phyloP scores from a whole-genome alignment of 2,329 filamentous ascomycete species.

The Onygenales sp. region DNA sequence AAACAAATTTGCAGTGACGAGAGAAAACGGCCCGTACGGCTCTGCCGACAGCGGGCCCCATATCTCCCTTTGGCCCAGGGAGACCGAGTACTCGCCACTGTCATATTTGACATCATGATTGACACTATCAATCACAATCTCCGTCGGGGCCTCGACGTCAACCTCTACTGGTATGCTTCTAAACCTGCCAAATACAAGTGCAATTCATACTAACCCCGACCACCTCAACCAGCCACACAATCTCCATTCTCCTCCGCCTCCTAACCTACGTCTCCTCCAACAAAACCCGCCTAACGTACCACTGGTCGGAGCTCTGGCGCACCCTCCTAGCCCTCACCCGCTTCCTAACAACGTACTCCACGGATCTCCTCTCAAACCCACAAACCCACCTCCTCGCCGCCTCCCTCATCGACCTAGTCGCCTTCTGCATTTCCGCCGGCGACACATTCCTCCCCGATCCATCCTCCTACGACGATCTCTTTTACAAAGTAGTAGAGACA shows the following conservation, averaged over 20 bases:
- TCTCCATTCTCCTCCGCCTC: constrained; percentile 73
- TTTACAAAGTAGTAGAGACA: constrained; percentile 95
- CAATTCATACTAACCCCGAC: not conserved
- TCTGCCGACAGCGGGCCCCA: constrained; percentile 83
- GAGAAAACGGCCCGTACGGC: constrained; percentile 60
- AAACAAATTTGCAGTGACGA: constrained; percentile 79
- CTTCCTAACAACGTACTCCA: constrained; percentile 78
- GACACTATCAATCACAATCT: constrained; percentile 94
- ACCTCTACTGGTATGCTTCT: constrained; percentile 58
- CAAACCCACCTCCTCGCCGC: constrained; percentile 67
- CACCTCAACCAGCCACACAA: constrained; percentile 44
- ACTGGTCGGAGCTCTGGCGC: constrained; percentile 94
- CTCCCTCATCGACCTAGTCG: constrained; percentile 70
- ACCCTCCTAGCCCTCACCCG: constrained; percentile 78
- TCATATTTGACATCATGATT: constrained; percentile 75
- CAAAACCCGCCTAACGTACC: constrained; percentile 72
- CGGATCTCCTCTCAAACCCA: constrained; percentile 60
- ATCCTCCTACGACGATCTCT: constrained; percentile 85
- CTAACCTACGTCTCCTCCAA: constrained; percentile 76
- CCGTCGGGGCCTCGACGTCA: constrained; percentile 70
- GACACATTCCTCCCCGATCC: constrained; percentile 86
- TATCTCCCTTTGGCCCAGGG: constrained; percentile 66
- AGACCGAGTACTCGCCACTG: constrained; percentile 64
- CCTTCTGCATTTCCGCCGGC: constrained; percentile 72
- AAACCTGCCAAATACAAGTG: not conserved